phyloP scores from a whole-genome alignment of 106 monocot species.

The Phalaenopsis equestris region DNA sequence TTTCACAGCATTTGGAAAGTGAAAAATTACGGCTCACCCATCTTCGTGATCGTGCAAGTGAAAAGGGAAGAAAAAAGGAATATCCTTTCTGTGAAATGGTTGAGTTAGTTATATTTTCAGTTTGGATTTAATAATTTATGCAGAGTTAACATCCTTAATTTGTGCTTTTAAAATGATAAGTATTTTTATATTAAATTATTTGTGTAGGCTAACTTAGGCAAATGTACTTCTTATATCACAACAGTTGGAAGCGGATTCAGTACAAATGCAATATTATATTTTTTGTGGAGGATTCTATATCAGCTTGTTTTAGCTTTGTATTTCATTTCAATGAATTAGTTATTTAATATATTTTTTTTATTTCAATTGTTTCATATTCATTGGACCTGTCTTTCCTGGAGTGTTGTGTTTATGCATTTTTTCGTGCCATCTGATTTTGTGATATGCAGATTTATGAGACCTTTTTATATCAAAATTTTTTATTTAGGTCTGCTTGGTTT shows the following conservation, averaged over 20 bases:
- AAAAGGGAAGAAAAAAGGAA: slow-evolving; percentile 42
- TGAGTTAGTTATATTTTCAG: not conserved
- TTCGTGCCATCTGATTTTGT: too few species aligned
- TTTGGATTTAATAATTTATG: not conserved
- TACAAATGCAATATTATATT: not conserved
- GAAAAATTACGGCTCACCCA: slow-evolving; percentile 38
- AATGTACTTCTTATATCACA: not conserved
- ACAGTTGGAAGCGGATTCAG: not conserved
- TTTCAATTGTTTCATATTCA: not conserved
- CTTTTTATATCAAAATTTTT: not conserved
- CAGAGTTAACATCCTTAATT: not conserved
- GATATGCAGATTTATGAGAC: too few species aligned
- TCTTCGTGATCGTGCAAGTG: slow-evolving; percentile 50
- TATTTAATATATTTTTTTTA: not conserved
- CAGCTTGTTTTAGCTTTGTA: not conserved
- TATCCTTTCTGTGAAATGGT: slow-evolving; percentile 27
- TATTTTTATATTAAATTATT: not conserved
- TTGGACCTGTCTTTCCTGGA: not conserved
- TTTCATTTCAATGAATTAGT: not conserved
- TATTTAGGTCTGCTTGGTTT: not conserved
- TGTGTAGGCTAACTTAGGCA: not conserved
- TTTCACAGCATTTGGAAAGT: slow-evolving; percentile 35
- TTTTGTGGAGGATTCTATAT: not conserved
- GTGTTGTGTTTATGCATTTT: not conserved
- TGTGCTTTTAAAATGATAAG: not conserved